These are phyloP conservation scores for Diaporthe eres DNA, from an alignment of 2,329 filamentous ascomycete genomes.

Conservation along the genomic window DNA sequence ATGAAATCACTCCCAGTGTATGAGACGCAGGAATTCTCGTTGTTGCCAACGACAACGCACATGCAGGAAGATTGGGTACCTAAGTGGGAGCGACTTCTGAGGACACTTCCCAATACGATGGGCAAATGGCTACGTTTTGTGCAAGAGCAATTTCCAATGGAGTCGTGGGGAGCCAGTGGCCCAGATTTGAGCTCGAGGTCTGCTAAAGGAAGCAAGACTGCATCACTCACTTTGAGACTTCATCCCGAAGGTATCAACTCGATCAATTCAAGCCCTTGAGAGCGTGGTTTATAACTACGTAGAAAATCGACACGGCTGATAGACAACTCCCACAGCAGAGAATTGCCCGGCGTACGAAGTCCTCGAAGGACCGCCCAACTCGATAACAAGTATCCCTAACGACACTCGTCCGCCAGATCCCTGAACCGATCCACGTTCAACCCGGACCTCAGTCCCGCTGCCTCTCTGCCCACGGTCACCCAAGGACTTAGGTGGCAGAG, in stretches of 20 bases:
- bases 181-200: no score
- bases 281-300: no score
- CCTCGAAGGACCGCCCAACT: neutral
- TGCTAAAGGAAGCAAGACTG: neutral
- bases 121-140: no score
- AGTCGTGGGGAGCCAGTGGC: no score
- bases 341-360: neutral
- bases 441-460: conserved; percentile 54
- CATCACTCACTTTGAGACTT: neutral
- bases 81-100: no score
- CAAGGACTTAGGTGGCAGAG: conserved; percentile 64
- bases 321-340: neutral
- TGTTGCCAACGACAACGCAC: no score
- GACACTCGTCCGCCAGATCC: conserved; percentile 28
- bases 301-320: neutral
- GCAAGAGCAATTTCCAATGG: no score
- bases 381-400: neutral
- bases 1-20: no score
- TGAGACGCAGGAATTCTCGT: no score
- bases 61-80: no score
- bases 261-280: neutral
- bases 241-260: neutral
- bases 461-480: conserved; percentile 60
- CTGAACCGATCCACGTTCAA: conserved; percentile 49
- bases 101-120: no score